Evolutionary conservation across 73 alveolate species (phyloP).

Genomic region (Paramecium pentaurelia): DNA sequence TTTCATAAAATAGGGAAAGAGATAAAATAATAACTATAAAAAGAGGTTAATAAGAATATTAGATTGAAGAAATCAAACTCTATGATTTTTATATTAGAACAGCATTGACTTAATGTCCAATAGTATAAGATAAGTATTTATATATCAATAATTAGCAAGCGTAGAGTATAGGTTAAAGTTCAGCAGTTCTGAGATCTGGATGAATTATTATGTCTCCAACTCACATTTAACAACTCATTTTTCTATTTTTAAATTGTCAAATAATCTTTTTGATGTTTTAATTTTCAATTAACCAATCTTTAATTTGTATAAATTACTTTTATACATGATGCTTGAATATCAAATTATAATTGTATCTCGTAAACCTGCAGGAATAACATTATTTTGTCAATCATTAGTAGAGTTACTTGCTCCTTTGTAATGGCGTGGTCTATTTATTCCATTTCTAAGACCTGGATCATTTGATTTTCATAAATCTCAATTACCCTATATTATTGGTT

Average conservation of each 20-base stretch:
- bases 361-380: slow-evolving; percentile 44
- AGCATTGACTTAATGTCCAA: slow-evolving; percentile 41
- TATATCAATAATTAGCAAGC: neutral
- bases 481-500: slow-evolving; percentile 13
- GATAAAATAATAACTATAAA: slow-evolving; percentile 19
- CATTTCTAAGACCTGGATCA: slow-evolving; percentile 28
- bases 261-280: slow-evolving; percentile 15
- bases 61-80: slow-evolving; percentile 38
- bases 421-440: slow-evolving; percentile 33
- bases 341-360: slow-evolving; percentile 21
- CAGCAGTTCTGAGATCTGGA: slow-evolving; percentile 47
- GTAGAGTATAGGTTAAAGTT: slow-evolving; percentile 37
- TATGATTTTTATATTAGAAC: slow-evolving; percentile 32
- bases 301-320: slow-evolving; percentile 16
- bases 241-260: slow-evolving; percentile 6
- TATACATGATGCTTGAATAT: slow-evolving; percentile 32
- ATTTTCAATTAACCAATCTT: slow-evolving; percentile 3
- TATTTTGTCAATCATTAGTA: slow-evolving; percentile 24
- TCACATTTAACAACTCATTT: neutral
- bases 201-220: slow-evolving; percentile 3
- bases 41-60: slow-evolving; percentile 36
- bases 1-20: slow-evolving; percentile 20
- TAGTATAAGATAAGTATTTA: neutral
- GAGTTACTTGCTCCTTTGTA: slow-evolving; percentile 33
- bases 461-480: slow-evolving; percentile 29